Evolutionary conservation across 768 basidiomycete genomes (phyloP).

Genomic region (Daedaleopsis nitida): DNA sequence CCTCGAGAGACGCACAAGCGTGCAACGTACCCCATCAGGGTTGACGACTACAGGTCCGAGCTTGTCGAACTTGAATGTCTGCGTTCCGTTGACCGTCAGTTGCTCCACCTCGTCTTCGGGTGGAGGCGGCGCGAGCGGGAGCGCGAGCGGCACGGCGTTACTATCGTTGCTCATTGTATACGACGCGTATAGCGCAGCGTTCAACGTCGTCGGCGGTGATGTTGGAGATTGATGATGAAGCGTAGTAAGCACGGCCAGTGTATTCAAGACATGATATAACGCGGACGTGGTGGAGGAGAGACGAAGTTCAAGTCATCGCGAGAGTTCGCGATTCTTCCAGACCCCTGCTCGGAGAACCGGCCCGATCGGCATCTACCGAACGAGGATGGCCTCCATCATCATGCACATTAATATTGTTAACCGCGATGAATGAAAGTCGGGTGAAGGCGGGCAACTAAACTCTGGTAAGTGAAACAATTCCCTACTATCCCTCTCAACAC

Average conservation of each 20-base stretch:
- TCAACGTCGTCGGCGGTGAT: background rate
- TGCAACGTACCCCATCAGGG: slow-evolving; percentile 56
- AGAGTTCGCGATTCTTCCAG: background rate
- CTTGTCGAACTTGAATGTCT: slow-evolving; percentile 52
- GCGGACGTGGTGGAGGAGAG: background rate
- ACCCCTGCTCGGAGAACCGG: no score
- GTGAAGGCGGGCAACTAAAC: no score
- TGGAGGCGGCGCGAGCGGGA: slow-evolving; percentile 9
- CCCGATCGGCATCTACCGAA: background rate
- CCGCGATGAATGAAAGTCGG: no score
- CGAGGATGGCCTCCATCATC: no score
- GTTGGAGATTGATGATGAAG: background rate
- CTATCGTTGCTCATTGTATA: background rate
- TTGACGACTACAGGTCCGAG: slow-evolving; percentile 73
- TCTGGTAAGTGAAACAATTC: no score
- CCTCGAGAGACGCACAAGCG: background rate
- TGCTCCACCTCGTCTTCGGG: slow-evolving; percentile 11
- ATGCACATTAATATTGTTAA: background rate
- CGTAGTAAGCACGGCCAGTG: background rate
- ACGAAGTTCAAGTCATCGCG: background rate
- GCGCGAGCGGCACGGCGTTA: slow-evolving; percentile 4
- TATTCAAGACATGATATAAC: background rate
- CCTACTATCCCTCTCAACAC: no score
- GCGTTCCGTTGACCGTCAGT: slow-evolving; percentile 18
- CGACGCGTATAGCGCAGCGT: no score